Evolutionary conservation across 2,329 filamentous ascomycete genomes (phyloP).

Genomic region (Trichophaea hybrida): DNA sequence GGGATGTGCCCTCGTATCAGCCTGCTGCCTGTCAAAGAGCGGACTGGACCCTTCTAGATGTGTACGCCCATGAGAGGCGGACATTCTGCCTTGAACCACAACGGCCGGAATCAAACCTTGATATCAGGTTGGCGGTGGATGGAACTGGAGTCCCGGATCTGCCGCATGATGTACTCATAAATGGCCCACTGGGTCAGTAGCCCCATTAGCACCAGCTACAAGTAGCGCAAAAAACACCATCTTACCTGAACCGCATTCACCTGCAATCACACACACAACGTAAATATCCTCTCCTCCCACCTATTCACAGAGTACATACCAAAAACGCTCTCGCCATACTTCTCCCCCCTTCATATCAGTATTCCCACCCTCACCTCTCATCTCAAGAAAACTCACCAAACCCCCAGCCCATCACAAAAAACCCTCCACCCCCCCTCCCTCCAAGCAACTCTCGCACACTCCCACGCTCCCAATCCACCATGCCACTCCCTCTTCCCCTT

Average conservation of each 20-base stretch:
- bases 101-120: neutral
- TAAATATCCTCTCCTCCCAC: neutral
- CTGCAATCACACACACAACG: neutral
- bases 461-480: slow-evolving; percentile 40
- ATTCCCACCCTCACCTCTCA: neutral
- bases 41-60: no score
- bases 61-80: no score
- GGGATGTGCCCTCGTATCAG: no score
- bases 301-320: slow-evolving; percentile 45
- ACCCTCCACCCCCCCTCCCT: slow-evolving; percentile 44
- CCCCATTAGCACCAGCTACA: slow-evolving; percentile 6
- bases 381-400: slow-evolving; percentile 40
- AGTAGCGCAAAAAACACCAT: slow-evolving; percentile 5
- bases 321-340: slow-evolving; percentile 67
- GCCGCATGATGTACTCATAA: slow-evolving; percentile 74
- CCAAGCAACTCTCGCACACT: slow-evolving; percentile 54
- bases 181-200: slow-evolving; percentile 52
- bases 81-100: no score
- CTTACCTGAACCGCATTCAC: slow-evolving; percentile 48
- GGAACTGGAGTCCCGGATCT: neutral
- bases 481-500: slow-evolving; percentile 15
- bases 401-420: slow-evolving; percentile 60
- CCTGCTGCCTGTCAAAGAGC: no score
- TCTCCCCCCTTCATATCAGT: neutral
- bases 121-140: neutral